Evolutionary conservation across 345 rosid genomes (phyloP).

Genomic region (Turnera subulata): DNA sequence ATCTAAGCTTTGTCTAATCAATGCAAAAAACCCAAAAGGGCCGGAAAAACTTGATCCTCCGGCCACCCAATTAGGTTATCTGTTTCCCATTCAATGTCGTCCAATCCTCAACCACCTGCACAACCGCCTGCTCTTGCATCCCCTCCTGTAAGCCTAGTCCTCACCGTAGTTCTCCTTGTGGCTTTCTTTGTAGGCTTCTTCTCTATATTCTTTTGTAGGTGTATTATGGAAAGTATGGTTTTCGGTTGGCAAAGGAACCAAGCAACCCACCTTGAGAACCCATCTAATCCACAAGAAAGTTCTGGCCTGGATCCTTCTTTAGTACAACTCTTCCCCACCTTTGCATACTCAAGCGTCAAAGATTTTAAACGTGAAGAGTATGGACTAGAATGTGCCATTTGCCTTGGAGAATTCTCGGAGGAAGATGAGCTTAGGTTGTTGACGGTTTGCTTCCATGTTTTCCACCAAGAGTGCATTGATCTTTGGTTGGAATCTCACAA

Average conservation of each 20-base stretch:
- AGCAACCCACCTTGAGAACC: conserved; percentile 21
- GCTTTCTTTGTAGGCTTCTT: conserved; percentile 63
- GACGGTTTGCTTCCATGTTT: conserved; percentile 69
- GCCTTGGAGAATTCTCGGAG: conserved; percentile 62
- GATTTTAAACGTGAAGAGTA: conserved; percentile 47
- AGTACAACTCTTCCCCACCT: conserved; percentile 53
- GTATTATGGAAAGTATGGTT: conserved; percentile 43
- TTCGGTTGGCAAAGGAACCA: conserved; percentile 30
- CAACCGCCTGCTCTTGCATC: conserved; percentile 16
- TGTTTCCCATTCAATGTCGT: conserved; percentile 34
- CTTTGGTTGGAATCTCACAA: conserved; percentile 70
- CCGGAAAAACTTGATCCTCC: conserved; percentile 47
- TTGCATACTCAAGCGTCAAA: conserved; percentile 55
- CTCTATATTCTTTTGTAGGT: conserved; percentile 59
- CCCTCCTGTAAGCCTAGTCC: conserved; percentile 46
- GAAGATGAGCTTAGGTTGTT: conserved; percentile 64
- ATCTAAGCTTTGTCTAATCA: conserved; percentile 4
- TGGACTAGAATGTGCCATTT: conserved; percentile 77
- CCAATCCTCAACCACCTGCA: not conserved
- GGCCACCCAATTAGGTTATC: conserved; percentile 25
- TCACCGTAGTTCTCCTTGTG: conserved; percentile 50
- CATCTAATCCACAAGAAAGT: not conserved
- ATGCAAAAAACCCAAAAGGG: conserved; percentile 36
- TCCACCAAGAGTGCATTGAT: conserved; percentile 82
- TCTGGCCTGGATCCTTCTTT: conserved; percentile 60